These are phyloP conservation scores for Globisporangium barbulae DNA, from an alignment of 352 stramenopile genomes.

Conservation along the genomic window DNA sequence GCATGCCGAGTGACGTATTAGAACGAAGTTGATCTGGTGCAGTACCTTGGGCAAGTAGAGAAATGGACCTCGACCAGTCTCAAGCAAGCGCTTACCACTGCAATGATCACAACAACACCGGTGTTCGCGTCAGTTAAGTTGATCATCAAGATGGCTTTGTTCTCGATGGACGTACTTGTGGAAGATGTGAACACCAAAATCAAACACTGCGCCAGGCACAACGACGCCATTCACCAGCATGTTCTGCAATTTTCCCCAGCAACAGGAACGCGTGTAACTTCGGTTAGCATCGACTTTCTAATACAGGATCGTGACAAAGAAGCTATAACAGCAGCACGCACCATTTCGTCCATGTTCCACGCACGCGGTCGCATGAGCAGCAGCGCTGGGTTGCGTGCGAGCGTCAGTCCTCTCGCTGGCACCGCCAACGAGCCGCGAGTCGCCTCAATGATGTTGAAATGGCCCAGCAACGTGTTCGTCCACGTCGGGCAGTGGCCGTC, in stretches of 20 bases:
- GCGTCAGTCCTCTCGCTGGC: conserved; percentile 21
- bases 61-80: conserved; percentile 84
- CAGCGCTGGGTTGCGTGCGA: conserved; percentile 50
- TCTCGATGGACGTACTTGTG: conserved; percentile 73
- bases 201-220: conserved; percentile 90
- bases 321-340: conserved; percentile 12
- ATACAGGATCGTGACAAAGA: background rate
- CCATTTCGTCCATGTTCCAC: conserved; percentile 95
- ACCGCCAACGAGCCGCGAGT: conserved; percentile 53
- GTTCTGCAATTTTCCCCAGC: conserved; percentile 36
- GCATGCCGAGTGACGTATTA: background rate
- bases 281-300: background rate
- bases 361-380: conserved; percentile 92
- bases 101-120: background rate
- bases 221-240: conserved; percentile 88
- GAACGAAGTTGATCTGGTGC: no score
- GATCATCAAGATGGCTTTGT: no score
- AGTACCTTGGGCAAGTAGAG: conserved; percentile 92
- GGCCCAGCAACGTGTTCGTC: conserved; percentile 89
- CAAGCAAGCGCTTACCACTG: conserved; percentile 71
- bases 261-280: background rate
- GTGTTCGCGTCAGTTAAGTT: background rate
- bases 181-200: conserved; percentile 95
- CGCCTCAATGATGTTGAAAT: conserved; percentile 92
- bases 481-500: conserved; percentile 89